Base-by-base conservation (phyloP, 352 stramenopile genomes). In the Globisporangium radiosum region DNA sequence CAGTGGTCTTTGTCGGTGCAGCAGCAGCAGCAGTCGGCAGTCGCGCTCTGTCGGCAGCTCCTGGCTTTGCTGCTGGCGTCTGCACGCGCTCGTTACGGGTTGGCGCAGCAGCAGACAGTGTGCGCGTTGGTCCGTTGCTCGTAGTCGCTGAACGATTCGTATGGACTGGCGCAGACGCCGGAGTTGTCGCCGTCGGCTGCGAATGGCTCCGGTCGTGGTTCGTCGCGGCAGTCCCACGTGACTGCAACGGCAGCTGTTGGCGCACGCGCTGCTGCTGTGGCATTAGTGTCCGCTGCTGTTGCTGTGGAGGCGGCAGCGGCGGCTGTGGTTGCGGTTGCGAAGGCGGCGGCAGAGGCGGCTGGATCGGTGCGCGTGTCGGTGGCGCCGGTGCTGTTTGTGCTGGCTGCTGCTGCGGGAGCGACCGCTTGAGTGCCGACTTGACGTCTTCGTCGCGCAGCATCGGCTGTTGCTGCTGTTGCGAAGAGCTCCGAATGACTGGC, bases 171-270 rank as follows among this genome's bases (percentile, higher is more conserved):
- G 13, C 43, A 15, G 43, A 6, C 11, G 43, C 11, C 11, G 10
- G 11, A 3, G 14, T 6, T 37, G 51, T 55, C 45, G 51, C 51
- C 45, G 51, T 7, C 37, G 48, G 19, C 3, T 40, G 5, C 15
- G 53, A 33, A 33, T 33, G 38, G 7, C 11, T 53, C 44, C 58
- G 38, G n/a, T 59, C 43, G 54, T 59, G 44, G 38, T 53, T 59
- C 15, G 54, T 53, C 4, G 54, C 4, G 40, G 33, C 36, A 15
- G 54, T 0, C 37, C 25, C 25, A 3, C 25, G 25, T 48, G 40
- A 44, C 11, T 13, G 40, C 40, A 44, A 13, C 11, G 40, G 40
- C 40, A 44, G 40, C 11, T 8, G 11, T 13, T 44, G 40, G 40
- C 11, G 1, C 40, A 14, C 7, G 11, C 40, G 40, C 40, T 8